Conservation (phyloP, 495 filamentous ascomycete genomes). For the Penicillium silybi region DNA sequence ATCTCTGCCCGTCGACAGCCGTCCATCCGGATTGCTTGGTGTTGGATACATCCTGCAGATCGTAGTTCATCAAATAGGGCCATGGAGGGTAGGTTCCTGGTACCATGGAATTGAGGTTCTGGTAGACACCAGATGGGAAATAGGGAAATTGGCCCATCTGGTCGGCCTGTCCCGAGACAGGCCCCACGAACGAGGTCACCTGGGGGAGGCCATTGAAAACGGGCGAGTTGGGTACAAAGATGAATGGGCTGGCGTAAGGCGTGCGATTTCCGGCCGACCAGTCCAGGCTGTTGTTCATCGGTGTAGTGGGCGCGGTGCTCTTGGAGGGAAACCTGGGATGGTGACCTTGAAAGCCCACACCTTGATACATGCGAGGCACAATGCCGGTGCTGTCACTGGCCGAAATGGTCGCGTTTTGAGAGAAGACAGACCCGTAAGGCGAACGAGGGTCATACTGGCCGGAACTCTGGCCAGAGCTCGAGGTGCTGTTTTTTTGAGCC, state of each 20-base stretch:
- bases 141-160: slow-evolving; percentile 30
- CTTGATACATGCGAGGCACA: slow-evolving; percentile 17
- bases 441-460: slow-evolving; percentile 21
- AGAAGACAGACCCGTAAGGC: slow-evolving; percentile 25
- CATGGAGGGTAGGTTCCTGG: slow-evolving; percentile 22
- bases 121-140: slow-evolving; percentile 24
- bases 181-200: slow-evolving; percentile 20
- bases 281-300: slow-evolving; percentile 29
- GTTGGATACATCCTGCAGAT: slow-evolving; percentile 9
- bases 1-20: slow-evolving; percentile 25
- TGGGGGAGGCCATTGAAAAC: slow-evolving; percentile 25
- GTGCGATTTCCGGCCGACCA: slow-evolving; percentile 23
- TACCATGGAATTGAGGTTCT: slow-evolving; percentile 21
- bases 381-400: slow-evolving; percentile 14
- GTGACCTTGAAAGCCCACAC: slow-evolving; percentile 23
- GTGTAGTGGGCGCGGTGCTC: slow-evolving; percentile 11
- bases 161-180: slow-evolving; percentile 22
- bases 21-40: slow-evolving; percentile 16
- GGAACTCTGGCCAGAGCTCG: slow-evolving; percentile 27
- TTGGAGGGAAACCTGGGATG: slow-evolving; percentile 26
- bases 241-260: slow-evolving; percentile 27
- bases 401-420: slow-evolving; percentile 4
- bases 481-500: slow-evolving; percentile 27
- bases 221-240: slow-evolving; percentile 27
- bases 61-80: slow-evolving; percentile 31